These are phyloP conservation scores for Oryza nivara DNA, from an alignment of 176 grass and related monocot genomes.

Conservation along the genomic window DNA sequence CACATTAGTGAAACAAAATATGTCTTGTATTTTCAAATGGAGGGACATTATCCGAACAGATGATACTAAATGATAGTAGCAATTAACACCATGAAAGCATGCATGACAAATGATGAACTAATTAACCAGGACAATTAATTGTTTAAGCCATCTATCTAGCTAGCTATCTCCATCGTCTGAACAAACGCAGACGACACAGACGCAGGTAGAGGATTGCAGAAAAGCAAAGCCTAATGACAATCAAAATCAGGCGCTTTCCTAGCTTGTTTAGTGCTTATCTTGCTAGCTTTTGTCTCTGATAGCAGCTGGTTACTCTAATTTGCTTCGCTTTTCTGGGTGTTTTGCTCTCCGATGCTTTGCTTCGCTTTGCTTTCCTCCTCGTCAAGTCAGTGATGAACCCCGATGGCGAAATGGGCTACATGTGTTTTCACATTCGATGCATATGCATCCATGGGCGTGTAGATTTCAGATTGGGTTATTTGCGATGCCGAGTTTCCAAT, in stretches of 20 bases:
- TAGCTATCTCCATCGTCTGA: neutral
- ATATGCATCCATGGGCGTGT: neutral
- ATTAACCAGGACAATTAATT: neutral
- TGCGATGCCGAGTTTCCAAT: no score
- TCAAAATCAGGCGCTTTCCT: neutral
- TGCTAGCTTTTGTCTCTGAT: no score
- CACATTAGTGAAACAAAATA: no score
- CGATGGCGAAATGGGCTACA: neutral
- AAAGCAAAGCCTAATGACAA: neutral
- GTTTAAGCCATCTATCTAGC: neutral
- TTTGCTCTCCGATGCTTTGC: constrained; percentile 11
- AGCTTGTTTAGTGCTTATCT: neutral
- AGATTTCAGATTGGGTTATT: no score
- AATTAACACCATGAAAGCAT: no score
- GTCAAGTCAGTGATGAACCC: neutral
- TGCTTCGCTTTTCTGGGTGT: constrained; percentile 36
- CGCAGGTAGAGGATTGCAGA: no score
- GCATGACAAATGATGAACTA: no score
- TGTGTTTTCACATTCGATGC: neutral
- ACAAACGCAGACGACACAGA: neutral
- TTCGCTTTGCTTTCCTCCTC: constrained; percentile 35
- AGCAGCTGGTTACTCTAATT: neutral
- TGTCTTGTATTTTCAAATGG: no score
- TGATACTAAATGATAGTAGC: no score
- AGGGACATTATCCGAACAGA: no score